Conservation (phyloP, 768 basidiomycete genomes). For the Russula sp. region DNA sequence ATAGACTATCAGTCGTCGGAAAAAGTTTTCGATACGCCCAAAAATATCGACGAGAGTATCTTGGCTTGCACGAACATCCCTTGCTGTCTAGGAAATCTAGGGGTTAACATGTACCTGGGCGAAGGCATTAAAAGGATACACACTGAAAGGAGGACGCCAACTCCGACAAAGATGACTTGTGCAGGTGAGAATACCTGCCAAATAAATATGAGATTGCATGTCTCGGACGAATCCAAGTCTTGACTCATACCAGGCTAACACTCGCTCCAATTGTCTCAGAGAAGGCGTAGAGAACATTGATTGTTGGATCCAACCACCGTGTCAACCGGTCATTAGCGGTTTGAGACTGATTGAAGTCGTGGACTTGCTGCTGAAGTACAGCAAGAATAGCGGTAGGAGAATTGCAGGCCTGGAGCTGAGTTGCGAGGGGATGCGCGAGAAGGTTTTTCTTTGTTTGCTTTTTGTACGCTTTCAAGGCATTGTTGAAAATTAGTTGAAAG, state of each 20-base stretch:
- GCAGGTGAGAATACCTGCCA: neutral
- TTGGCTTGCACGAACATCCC: neutral
- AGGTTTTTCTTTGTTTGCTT: neutral
- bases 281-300: neutral
- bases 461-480: neutral
- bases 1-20: neutral
- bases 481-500: neutral
- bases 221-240: neutral
- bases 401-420: neutral
- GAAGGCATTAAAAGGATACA: no score
- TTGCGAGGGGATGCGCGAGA: neutral
- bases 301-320: neutral
- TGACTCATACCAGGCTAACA: neutral
- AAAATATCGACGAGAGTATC: neutral
- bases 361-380: neutral
- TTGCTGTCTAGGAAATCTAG: neutral
- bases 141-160: neutral
- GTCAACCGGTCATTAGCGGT: neutral
- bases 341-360: neutral
- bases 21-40: neutral
- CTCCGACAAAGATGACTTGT: neutral
- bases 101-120: neutral
- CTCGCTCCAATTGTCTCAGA: neutral
- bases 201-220: neutral
- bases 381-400: neutral